Base-by-base conservation (phyloP, 2,329 filamentous ascomycete genomes). In the Gnomoniopsis sp. region DNA sequence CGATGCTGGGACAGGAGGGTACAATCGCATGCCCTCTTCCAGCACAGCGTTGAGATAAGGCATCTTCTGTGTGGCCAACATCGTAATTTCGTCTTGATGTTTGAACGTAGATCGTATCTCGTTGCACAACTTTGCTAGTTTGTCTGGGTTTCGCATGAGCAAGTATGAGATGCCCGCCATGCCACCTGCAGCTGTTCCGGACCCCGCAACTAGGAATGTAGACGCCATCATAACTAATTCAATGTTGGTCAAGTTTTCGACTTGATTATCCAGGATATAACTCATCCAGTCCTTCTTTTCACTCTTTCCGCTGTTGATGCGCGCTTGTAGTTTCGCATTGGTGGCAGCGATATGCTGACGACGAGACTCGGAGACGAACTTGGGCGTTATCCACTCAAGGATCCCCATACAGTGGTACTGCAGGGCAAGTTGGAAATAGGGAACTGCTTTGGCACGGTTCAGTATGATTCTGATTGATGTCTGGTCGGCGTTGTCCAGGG, bases 111-210 rank as follows among this genome's bases (percentile, higher is more conserved):
- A 36, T 6, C 69, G 66, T 19, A 74, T 65, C 56, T 74, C 71
- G 1, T 56, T 34, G 19, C 62, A 62, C 3, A 72, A 61, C 33
- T 58, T 64, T 0, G 57, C 26, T 3, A 67, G 59, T 19, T 56
- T 62, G 2, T 53, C 36, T 1, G 71, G 69, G 55, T 68, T 67
- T 3, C 65, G 65, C 34, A 65, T 56, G 8, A 75, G 65, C 56
- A 70, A 70, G 58, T 67, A 73, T 12, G 70, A 66, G 6, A 68
- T 61, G 3, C 66, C 67, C 2, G 71, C 55, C 15, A 70, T 15
- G 70, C 74, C 73, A 4, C 75, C 79, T 2, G 77, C 76, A 3
- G 77, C 78, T 0, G 79, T 82, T 60, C 81, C 79, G 33, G 75
- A 77, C 11, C 78, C 77, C 1, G 76, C 78, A 34, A 78, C 74